A percentile compares a stretch with the other conserved stretches of the same genome.
phyloP scores from a whole-genome alignment of 768 basidiomycete genomes.

The Pleurotus cornucopiae region DNA sequence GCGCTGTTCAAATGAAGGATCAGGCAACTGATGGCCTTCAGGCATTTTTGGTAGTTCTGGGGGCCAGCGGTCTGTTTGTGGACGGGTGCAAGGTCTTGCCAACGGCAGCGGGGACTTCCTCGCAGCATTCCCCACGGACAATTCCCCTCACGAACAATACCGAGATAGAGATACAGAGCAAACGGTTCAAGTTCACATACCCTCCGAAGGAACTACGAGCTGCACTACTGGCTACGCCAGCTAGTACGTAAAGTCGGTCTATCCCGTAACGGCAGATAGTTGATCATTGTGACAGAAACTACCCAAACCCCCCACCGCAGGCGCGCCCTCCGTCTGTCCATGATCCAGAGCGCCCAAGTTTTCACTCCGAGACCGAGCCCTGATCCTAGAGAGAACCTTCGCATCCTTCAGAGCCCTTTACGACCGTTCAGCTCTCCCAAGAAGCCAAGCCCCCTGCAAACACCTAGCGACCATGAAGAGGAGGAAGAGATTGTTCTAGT shows the following conservation, averaged over 20 bases:
- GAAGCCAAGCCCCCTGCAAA: slow-evolving; percentile 7
- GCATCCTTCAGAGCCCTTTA: slow-evolving; percentile 54
- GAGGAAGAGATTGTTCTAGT: slow-evolving; percentile 57
- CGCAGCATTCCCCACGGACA: slow-evolving; percentile 34
- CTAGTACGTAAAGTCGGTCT: slow-evolving; percentile 28
- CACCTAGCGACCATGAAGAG: slow-evolving; percentile 22
- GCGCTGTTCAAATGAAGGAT: too few relatives aligned
- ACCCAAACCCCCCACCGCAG: slow-evolving; percentile 30
- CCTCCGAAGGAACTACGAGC: slow-evolving; percentile 70
- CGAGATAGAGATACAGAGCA: slow-evolving; percentile 63
- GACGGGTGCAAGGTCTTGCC: slow-evolving; percentile 66
- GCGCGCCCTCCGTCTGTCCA: slow-evolving; percentile 57
- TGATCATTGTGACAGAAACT: not conserved
- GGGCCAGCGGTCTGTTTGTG: slow-evolving; percentile 50
- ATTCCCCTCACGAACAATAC: slow-evolving; percentile 66
- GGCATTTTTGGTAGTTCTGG: slow-evolving; percentile 68
- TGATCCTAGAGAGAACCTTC: slow-evolving; percentile 60
- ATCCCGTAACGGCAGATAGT: not conserved
- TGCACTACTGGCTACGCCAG: slow-evolving; percentile 45
- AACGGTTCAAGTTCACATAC: slow-evolving; percentile 69
- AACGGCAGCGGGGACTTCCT: slow-evolving; percentile 13
- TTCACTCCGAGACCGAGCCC: slow-evolving; percentile 61
- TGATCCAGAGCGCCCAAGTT: slow-evolving; percentile 73
- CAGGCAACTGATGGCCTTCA: slow-evolving; percentile 18
- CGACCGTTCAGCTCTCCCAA: slow-evolving; percentile 16